These are phyloP conservation scores for Lentinula novae-zelandiae DNA, from an alignment of 1,284 basidiomycete genomes.

Conservation along the genomic window DNA sequence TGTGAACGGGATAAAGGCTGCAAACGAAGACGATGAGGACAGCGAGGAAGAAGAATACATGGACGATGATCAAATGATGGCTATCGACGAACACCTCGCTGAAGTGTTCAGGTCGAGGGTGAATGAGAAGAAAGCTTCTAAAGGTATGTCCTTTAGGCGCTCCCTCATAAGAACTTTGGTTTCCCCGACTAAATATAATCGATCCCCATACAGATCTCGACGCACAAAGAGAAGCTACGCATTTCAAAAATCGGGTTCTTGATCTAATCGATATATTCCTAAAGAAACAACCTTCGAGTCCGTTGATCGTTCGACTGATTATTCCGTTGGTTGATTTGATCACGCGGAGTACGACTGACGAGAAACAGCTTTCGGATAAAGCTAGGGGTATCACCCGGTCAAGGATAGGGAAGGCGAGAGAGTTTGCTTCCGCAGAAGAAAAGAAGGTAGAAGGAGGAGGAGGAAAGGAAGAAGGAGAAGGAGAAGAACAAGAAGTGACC, in stretches of 20 bases:
- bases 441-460: slow-evolving; percentile 13
- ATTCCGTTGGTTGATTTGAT: slow-evolving; percentile 76
- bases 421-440: slow-evolving; percentile 26
- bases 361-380: slow-evolving; percentile 84
- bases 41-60: slow-evolving; percentile 61
- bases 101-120: slow-evolving; percentile 78
- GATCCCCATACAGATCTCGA: slow-evolving; percentile 42
- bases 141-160: slow-evolving; percentile 41
- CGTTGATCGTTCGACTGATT: slow-evolving; percentile 66
- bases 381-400: slow-evolving; percentile 75
- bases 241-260: slow-evolving; percentile 93
- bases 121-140: slow-evolving; percentile 58
- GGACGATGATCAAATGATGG: slow-evolving; percentile 98
- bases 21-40: slow-evolving; percentile 35
- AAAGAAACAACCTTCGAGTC: slow-evolving; percentile 70
- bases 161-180: no score
- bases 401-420: slow-evolving; percentile 75
- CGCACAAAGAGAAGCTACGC: slow-evolving; percentile 79
- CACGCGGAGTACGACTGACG: slow-evolving; percentile 63
- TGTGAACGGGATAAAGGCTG: slow-evolving; percentile 65
- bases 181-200: not conserved
- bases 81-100: slow-evolving; percentile 90
- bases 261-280: slow-evolving; percentile 87
- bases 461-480: slow-evolving; percentile 33
- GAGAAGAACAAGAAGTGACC: slow-evolving; percentile 32